These are phyloP conservation scores for Mucor plumbeus DNA, from an alignment of 371 early-diverging fungal genomes.

Conservation along the genomic window DNA sequence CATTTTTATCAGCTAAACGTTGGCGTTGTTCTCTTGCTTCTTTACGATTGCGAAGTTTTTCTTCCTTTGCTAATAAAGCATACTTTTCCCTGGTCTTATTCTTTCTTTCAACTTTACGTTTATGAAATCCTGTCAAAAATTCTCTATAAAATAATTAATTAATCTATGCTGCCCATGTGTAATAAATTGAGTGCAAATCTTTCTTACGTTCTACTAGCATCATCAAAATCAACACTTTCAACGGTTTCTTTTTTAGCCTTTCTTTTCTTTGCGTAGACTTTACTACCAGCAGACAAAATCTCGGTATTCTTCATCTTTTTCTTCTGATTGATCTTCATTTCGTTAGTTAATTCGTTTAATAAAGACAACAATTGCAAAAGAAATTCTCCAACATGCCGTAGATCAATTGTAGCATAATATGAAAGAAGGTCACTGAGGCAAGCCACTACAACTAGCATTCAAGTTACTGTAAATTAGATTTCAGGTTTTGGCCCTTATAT, in stretches of 20 bases:
- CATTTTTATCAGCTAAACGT: slow-evolving; percentile 47
- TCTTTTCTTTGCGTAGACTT: slow-evolving; percentile 76
- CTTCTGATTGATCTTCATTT: slow-evolving; percentile 19
- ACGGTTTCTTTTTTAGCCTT: slow-evolving; percentile 65
- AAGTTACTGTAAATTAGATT: neutral
- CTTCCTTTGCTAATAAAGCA: slow-evolving; percentile 58
- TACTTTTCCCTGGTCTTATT: slow-evolving; percentile 62
- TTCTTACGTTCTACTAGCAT: slow-evolving; percentile 64
- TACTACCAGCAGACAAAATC: slow-evolving; percentile 69
- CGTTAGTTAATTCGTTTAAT: neutral
- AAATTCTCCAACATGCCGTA: neutral
- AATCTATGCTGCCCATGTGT: neutral
- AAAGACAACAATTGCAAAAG: slow-evolving; percentile 5
- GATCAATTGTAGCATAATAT: neutral
- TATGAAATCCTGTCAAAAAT: slow-evolving; percentile 83
- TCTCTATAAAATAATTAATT: slow-evolving; percentile 43
- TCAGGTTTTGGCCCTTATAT: neutral
- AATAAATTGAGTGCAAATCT: neutral
- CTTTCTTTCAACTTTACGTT: slow-evolving; percentile 76
- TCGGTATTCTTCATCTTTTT: slow-evolving; percentile 58
- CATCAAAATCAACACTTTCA: slow-evolving; percentile 68
- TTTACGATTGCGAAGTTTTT: slow-evolving; percentile 58
- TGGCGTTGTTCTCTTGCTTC: slow-evolving; percentile 52
- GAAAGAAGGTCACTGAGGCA: slow-evolving; percentile 17
- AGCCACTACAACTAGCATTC: slow-evolving; percentile 3